A percentile compares a stretch with the other conserved stretches of the same genome.
Conservation (phyloP, 1,139 yeast genomes). For the Taphrina deformans region DNA sequence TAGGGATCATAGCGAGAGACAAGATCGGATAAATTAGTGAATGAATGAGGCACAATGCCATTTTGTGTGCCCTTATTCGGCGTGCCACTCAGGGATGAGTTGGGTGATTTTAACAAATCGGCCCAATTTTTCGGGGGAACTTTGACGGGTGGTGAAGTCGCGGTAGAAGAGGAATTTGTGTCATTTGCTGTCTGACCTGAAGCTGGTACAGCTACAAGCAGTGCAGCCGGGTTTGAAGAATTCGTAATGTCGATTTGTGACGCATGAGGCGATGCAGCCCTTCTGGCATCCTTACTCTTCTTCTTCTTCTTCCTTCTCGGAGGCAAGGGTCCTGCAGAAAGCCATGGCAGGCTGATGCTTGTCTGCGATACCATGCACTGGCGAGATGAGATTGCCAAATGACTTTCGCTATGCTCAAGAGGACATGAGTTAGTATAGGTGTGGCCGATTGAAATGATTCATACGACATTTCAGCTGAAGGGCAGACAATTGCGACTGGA, state of each 20-base stretch:
- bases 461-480: background rate
- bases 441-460: background rate
- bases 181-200: background rate
- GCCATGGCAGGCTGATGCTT: constrained; percentile 16
- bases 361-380: constrained; percentile 8
- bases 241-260: background rate
- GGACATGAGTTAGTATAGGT: background rate
- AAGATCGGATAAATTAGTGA: constrained; percentile 14
- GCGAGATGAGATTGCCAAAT: background rate
- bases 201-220: background rate
- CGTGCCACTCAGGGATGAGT: background rate
- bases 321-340: constrained; percentile 31
- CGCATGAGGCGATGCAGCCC: background rate
- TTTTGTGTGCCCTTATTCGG: background rate
- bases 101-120: constrained; percentile 12
- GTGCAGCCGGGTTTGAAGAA: background rate
- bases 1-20: constrained; percentile 23
- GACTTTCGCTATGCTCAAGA: background rate
- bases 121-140: constrained; percentile 23
- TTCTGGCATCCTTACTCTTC: background rate
- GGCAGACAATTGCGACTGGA: background rate
- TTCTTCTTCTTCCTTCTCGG: constrained; percentile 14
- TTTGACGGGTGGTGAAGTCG: background rate
- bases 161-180: background rate
- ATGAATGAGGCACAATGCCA: constrained; percentile 6